These are phyloP conservation scores for Cladosporium sp. DNA, from an alignment of 2,329 filamentous ascomycete genomes.

Conservation along the genomic window DNA sequence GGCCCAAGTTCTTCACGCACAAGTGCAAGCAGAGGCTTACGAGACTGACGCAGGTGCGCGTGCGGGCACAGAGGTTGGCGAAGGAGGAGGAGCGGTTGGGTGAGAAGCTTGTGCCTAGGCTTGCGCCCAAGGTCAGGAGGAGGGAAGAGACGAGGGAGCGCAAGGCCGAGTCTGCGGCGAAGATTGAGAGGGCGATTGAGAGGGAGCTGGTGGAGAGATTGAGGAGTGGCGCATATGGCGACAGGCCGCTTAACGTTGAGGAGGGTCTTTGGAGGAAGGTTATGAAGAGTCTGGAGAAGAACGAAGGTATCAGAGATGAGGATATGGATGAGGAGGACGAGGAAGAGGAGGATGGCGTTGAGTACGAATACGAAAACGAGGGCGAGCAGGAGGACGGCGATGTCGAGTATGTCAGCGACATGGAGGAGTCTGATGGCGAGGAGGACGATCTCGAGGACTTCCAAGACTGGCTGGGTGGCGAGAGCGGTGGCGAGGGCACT, in stretches of 20 bases:
- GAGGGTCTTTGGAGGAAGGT: conserved; percentile 98
- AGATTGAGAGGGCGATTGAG: conserved; percentile 95
- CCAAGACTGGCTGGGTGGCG: conserved; percentile 88
- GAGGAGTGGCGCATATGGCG: conserved; percentile 89
- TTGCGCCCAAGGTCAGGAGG: conserved; percentile 80
- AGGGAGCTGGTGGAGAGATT: conserved; percentile 88
- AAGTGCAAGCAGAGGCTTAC: conserved; percentile 97
- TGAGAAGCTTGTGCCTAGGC: conserved; percentile 81
- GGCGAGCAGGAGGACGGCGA: conserved; percentile 67
- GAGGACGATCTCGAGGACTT: conserved; percentile 81
- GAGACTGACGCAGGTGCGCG: conserved; percentile 85
- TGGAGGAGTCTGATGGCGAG: conserved; percentile 72
- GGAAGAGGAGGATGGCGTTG: conserved; percentile 61
- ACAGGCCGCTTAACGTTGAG: conserved; percentile 91
- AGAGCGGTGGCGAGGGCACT: conserved; percentile 52
- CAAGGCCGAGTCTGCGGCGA: conserved; percentile 63
- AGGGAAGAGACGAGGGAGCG: conserved; percentile 51
- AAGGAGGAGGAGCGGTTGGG: conserved; percentile 88
- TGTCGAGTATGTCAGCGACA: conserved; percentile 90
- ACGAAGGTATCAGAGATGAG: conserved; percentile 77
- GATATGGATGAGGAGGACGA: conserved; percentile 84
- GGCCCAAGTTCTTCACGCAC: conserved; percentile 88
- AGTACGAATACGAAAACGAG: conserved; percentile 58
- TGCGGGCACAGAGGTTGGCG: conserved; percentile 72
- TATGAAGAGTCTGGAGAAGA: conserved; percentile 81